Evolutionary conservation across 2,329 filamentous ascomycete species (phyloP).

Genomic region (Xylariaceae sp.): DNA sequence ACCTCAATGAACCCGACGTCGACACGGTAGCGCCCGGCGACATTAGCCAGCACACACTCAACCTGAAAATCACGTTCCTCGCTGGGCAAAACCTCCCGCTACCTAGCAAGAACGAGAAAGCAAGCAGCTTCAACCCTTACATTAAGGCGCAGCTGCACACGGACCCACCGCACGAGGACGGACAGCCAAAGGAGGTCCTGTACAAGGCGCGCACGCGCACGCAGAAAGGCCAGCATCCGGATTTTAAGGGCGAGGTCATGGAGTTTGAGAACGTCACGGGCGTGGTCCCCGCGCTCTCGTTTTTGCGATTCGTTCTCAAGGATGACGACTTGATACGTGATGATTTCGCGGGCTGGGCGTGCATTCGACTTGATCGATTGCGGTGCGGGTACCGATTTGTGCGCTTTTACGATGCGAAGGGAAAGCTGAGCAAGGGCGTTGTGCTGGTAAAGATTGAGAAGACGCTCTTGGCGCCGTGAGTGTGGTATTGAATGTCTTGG

Average conservation of each 20-base stretch:
- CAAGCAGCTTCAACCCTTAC: slow-evolving; percentile 66
- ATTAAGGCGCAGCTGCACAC: slow-evolving; percentile 80
- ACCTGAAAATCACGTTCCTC: slow-evolving; percentile 67
- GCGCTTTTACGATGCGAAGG: slow-evolving; percentile 65
- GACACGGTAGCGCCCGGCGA: slow-evolving; percentile 30
- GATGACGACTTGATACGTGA: slow-evolving; percentile 80
- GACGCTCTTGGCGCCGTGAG: slow-evolving; percentile 20
- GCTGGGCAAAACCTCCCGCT: slow-evolving; percentile 73
- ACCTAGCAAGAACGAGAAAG: slow-evolving; percentile 46
- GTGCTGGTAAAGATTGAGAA: slow-evolving; percentile 72
- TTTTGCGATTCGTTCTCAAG: slow-evolving; percentile 78
- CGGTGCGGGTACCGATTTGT: slow-evolving; percentile 72
- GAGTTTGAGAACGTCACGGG: slow-evolving; percentile 51
- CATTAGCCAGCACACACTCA: slow-evolving; percentile 53
- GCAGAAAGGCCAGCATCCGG: slow-evolving; percentile 53
- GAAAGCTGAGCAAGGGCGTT: slow-evolving; percentile 59
- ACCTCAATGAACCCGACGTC: slow-evolving; percentile 17
- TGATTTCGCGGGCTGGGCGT: slow-evolving; percentile 80
- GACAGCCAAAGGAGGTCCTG: slow-evolving; percentile 51
- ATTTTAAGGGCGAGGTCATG: slow-evolving; percentile 56
- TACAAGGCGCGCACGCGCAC: slow-evolving; percentile 57
- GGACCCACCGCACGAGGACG: slow-evolving; percentile 48
- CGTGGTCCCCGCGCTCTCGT: slow-evolving; percentile 64
- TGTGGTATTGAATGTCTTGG: neutral
- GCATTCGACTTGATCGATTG: slow-evolving; percentile 76